These are phyloP conservation scores for Rhodotorula sp. DNA, from an alignment of 1,284 basidiomycete species.

Conservation along the genomic window DNA sequence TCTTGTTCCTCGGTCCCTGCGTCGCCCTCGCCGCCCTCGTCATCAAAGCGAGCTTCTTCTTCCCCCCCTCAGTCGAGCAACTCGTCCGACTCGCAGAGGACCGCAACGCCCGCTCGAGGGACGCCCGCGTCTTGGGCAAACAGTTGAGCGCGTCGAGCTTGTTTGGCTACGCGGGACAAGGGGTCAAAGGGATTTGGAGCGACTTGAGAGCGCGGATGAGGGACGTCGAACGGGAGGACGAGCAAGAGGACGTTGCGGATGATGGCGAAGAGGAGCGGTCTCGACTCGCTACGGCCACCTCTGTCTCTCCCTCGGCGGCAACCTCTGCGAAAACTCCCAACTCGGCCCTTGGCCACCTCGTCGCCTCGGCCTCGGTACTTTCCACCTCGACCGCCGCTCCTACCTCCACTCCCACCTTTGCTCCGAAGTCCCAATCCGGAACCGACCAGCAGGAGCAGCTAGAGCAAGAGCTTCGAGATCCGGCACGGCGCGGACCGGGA, in stretches of 20 bases:
- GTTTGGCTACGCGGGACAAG: conserved; percentile 15
- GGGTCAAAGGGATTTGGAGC: conserved; percentile 11
- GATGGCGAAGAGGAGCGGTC: background rate
- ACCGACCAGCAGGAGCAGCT: too few species aligned
- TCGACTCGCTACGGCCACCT: background rate
- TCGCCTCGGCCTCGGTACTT: background rate
- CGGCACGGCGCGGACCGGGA: background rate
- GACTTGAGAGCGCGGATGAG: conserved; percentile 11
- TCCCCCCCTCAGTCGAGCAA: conserved; percentile 20
- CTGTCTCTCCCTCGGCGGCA: background rate
- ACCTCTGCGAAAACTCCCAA: background rate
- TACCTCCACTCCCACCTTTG: too few species aligned
- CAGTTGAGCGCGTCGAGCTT: conserved; percentile 14
- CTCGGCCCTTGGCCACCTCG: background rate
- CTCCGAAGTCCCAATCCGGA: too few species aligned
- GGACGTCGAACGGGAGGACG: background rate
- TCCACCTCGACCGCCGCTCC: background rate
- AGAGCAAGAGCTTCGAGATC: background rate
- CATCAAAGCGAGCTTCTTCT: conserved; percentile 15
- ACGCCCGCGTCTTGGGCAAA: conserved; percentile 26
- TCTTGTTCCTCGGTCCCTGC: conserved; percentile 21
- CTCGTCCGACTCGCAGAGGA: conserved; percentile 9
- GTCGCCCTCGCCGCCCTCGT: conserved; percentile 14
- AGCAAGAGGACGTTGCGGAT: conserved; percentile 2
- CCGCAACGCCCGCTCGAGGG: background rate